A percentile compares a stretch with the other conserved stretches of the same genome.
Conservation (phyloP, 2,329 filamentous ascomycete species). For the Cladosporium sp. region DNA sequence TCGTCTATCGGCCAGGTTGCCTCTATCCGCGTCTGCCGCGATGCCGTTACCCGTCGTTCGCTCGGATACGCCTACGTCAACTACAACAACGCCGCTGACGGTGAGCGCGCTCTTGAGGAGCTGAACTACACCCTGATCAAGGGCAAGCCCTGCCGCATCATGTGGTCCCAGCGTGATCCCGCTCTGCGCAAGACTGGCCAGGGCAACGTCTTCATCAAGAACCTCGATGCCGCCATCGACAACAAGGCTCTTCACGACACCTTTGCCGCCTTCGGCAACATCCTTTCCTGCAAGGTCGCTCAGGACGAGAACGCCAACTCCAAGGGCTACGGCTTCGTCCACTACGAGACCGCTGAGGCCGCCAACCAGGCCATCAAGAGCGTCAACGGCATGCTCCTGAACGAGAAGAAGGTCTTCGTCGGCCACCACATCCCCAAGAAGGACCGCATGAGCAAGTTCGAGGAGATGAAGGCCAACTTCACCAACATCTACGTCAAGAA, state of each 20-base stretch:
- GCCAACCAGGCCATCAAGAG: conserved; percentile 97
- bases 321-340: conserved; percentile 98
- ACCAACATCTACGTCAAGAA: conserved; percentile 99
- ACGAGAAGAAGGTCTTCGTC: conserved; percentile 99
- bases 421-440: conserved; percentile 99
- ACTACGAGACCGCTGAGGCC: conserved; percentile 98
- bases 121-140: conserved; percentile 99
- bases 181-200: conserved; percentile 98
- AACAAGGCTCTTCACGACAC: conserved; percentile 99
- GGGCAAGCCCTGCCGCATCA: conserved; percentile 97
- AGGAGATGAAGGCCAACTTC: conserved; percentile 99
- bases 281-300: conserved; percentile 98
- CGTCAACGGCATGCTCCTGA: conserved; percentile 98
- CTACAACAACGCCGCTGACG: conserved; percentile 96
- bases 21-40: conserved; percentile 98
- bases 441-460: conserved; percentile 99
- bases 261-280: conserved; percentile 98
- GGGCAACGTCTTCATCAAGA: conserved; percentile 99
- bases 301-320: conserved; percentile 95
- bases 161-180: conserved; percentile 99
- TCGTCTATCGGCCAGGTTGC: conserved; percentile 98
- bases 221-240: conserved; percentile 95
- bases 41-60: conserved; percentile 95
- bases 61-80: conserved; percentile 99
- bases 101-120: conserved; percentile 97